Conservation (phyloP, 805 yeast species). For the Maudiozyma saulgeensis region DNA sequence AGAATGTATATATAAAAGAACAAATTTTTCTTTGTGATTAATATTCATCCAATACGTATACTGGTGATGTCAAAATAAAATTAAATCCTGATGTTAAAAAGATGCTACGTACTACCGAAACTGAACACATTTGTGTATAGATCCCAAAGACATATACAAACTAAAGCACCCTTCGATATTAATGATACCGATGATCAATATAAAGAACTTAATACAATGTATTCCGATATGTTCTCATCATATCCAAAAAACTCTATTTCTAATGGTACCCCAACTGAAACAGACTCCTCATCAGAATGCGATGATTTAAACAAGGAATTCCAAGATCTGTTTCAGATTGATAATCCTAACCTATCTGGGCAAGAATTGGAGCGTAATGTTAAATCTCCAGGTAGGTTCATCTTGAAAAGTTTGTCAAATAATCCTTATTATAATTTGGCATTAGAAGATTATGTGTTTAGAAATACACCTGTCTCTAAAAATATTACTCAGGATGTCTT, state of each 20-base stretch:
- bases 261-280: background rate
- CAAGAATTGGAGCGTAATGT: conserved; percentile 18
- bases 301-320: conserved; percentile 30
- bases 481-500: conserved; percentile 1
- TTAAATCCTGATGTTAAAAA: too few species aligned
- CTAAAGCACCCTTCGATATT: conserved; percentile 14
- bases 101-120: too few species aligned
- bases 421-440: conserved; percentile 75
- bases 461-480: conserved; percentile 41
- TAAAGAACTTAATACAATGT: conserved; percentile 29
- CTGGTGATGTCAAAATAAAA: too few species aligned
- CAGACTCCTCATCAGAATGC: conserved; percentile 18
- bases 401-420: conserved; percentile 40
- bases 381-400: conserved; percentile 42
- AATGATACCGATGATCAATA: conserved; percentile 19
- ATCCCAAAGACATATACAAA: background rate
- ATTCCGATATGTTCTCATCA: conserved; percentile 28
- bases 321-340: conserved; percentile 21
- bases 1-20: too few species aligned
- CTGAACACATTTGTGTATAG: background rate
- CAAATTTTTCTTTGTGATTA: too few species aligned
- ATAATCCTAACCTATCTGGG: conserved; percentile 6
- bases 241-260: too few species aligned
- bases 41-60: too few species aligned
- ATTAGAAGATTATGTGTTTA: conserved; percentile 69